Evolutionary conservation across 2,329 filamentous ascomycete species (phyloP).

Genomic region (Neofusicoccum umdonicola): DNA sequence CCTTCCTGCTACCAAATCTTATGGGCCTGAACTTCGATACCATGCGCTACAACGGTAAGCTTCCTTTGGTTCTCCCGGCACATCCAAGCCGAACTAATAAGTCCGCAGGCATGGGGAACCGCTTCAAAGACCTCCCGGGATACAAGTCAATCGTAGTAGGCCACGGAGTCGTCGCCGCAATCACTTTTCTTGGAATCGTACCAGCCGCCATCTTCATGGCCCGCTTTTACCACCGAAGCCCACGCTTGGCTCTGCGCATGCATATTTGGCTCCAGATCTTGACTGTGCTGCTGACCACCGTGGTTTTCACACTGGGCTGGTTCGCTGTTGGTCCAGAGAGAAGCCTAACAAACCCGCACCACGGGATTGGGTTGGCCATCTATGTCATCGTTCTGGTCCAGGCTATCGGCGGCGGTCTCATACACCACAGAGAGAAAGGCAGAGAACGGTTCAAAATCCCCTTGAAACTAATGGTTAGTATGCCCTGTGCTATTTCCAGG

Average conservation of each 20-base stretch:
- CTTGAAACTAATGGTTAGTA: slow-evolving; percentile 56
- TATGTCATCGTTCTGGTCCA: slow-evolving; percentile 72
- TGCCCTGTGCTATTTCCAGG: background rate
- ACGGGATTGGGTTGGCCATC: slow-evolving; percentile 78
- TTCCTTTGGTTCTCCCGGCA: background rate
- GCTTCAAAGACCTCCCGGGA: slow-evolving; percentile 65
- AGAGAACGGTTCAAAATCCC: slow-evolving; percentile 55
- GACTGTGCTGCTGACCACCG: slow-evolving; percentile 65
- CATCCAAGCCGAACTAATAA: background rate
- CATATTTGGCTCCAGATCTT: slow-evolving; percentile 75
- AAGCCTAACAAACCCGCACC: slow-evolving; percentile 76
- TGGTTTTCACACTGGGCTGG: slow-evolving; percentile 71
- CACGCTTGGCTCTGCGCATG: slow-evolving; percentile 61
- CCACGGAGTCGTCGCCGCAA: slow-evolving; percentile 69
- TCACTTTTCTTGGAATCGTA: slow-evolving; percentile 72
- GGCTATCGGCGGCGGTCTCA: slow-evolving; percentile 65
- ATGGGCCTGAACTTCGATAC: slow-evolving; percentile 75
- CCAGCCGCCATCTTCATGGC: slow-evolving; percentile 72
- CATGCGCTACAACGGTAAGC: slow-evolving; percentile 78
- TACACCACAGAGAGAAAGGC: slow-evolving; percentile 55
- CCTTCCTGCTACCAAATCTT: slow-evolving; percentile 75
- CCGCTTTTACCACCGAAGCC: slow-evolving; percentile 65
- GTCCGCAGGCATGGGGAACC: slow-evolving; percentile 75
- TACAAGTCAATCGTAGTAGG: slow-evolving; percentile 70
- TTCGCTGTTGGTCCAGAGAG: slow-evolving; percentile 73